Conservation (phyloP, 768 basidiomycete genomes). For the Astraeus odoratus region DNA sequence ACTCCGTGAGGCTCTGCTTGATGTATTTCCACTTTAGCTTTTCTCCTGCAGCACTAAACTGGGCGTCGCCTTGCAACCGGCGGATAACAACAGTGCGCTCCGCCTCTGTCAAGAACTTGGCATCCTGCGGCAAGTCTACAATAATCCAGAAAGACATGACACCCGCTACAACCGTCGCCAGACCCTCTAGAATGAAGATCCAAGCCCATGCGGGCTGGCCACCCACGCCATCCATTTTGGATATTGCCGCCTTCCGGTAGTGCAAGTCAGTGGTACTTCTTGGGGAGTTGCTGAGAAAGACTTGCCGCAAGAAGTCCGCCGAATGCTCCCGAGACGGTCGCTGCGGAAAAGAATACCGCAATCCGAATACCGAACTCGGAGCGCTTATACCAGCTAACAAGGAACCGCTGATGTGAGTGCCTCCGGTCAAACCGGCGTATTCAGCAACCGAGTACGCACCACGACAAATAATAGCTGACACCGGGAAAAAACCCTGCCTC, state of each 20-base stretch:
- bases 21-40: slow-evolving; percentile 51
- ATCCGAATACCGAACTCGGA: slow-evolving; percentile 66
- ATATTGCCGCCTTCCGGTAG: slow-evolving; percentile 43
- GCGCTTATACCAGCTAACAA: slow-evolving; percentile 53
- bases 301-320: slow-evolving; percentile 66
- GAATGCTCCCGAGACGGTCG: slow-evolving; percentile 78
- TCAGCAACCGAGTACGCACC: slow-evolving; percentile 38
- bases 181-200: slow-evolving; percentile 74
- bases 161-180: slow-evolving; percentile 63
- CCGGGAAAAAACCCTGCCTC: slow-evolving; percentile 44
- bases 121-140: slow-evolving; percentile 79
- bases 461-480: slow-evolving; percentile 68
- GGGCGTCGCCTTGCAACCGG: slow-evolving; percentile 58
- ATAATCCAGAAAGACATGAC: slow-evolving; percentile 66
- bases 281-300: background rate
- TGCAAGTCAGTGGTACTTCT: background rate
- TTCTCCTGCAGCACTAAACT: slow-evolving; percentile 72
- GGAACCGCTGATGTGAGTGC: background rate
- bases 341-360: slow-evolving; percentile 70
- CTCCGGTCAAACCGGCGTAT: too few species aligned
- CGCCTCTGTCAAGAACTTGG: slow-evolving; percentile 65
- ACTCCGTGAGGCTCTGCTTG: slow-evolving; percentile 52
- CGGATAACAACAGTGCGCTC: slow-evolving; percentile 63
- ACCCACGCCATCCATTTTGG: slow-evolving; percentile 64
- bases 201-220: slow-evolving; percentile 62